phyloP scores from a whole-genome alignment of 1,284 basidiomycete species.

The Termitomyces sp. region DNA sequence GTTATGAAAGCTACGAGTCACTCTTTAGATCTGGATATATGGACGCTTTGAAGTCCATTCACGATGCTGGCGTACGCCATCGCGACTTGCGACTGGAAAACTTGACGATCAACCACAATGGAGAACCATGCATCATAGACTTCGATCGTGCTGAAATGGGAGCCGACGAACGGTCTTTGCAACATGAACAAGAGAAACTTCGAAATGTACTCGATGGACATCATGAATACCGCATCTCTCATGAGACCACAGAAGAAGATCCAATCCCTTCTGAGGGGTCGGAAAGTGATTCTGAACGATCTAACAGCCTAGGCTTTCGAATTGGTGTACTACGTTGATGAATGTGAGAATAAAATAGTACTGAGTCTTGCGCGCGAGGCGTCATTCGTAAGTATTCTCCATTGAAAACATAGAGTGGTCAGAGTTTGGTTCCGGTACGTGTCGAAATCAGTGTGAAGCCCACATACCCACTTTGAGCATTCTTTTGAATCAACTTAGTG shows the following conservation, averaged over 20 bases:
- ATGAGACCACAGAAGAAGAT: neutral
- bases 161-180: neutral
- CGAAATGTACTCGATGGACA: neutral
- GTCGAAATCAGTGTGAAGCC: neutral
- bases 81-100: constrained; percentile 22
- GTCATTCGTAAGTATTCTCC: no score
- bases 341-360: neutral
- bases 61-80: constrained; percentile 20
- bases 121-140: constrained; percentile 20
- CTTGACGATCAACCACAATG: constrained; percentile 17
- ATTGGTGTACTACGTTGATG: neutral
- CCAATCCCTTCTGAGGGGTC: neutral
- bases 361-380: no score
- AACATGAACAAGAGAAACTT: neutral
- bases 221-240: neutral
- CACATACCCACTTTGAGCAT: neutral
- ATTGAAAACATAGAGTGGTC: no score
- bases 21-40: constrained; percentile 7
- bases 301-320: neutral
- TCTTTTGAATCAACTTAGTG: neutral
- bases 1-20: neutral
- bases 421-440: neutral
- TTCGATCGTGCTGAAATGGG: constrained; percentile 18
- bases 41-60: constrained; percentile 15
- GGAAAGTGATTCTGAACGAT: neutral